These are phyloP conservation scores for Ascochyta clinopodiicola DNA, from an alignment of 2,329 filamentous ascomycete species.

Conservation along the genomic window DNA sequence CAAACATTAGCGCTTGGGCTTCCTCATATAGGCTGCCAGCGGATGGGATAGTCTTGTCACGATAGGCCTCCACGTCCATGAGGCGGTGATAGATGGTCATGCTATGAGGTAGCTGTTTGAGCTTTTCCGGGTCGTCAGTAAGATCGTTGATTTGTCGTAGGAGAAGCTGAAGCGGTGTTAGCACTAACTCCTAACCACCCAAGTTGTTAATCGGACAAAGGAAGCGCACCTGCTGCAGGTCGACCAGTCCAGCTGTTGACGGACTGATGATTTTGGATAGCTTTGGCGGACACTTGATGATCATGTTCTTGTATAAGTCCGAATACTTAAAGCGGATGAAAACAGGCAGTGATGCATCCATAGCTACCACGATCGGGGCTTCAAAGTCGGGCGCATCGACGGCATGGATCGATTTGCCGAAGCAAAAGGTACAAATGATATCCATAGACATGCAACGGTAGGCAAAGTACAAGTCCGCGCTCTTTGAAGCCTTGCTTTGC, in stretches of 20 bases:
- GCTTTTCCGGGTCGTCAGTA: constrained; percentile 36
- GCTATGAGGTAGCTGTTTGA: constrained; percentile 44
- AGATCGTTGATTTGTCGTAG: constrained; percentile 41
- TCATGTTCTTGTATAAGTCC: constrained; percentile 44
- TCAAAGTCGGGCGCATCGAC: constrained; percentile 50
- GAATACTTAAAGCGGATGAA: constrained; percentile 53
- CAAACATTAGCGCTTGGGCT: constrained; percentile 55
- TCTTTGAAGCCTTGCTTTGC: constrained; percentile 27
- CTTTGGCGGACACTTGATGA: constrained; percentile 47
- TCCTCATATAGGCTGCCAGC: constrained; percentile 52
- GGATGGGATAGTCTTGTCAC: constrained; percentile 41
- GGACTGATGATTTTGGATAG: constrained; percentile 48
- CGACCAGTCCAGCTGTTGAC: constrained; percentile 46
- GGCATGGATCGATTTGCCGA: constrained; percentile 50
- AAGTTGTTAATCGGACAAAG: background rate
- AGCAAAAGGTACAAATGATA: constrained; percentile 48
- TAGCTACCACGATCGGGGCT: constrained; percentile 52
- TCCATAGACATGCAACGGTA: constrained; percentile 38
- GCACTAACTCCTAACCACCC: background rate
- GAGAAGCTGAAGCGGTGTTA: constrained; percentile 30
- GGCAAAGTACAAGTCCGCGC: constrained; percentile 35
- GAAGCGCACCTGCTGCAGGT: constrained; percentile 41
- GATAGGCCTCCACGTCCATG: constrained; percentile 42
- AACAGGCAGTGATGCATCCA: constrained; percentile 47
- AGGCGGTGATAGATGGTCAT: constrained; percentile 49